Evolutionary conservation across 495 filamentous ascomycete genomes (phyloP).

Genomic region (Talaromyces stipitatus): DNA sequence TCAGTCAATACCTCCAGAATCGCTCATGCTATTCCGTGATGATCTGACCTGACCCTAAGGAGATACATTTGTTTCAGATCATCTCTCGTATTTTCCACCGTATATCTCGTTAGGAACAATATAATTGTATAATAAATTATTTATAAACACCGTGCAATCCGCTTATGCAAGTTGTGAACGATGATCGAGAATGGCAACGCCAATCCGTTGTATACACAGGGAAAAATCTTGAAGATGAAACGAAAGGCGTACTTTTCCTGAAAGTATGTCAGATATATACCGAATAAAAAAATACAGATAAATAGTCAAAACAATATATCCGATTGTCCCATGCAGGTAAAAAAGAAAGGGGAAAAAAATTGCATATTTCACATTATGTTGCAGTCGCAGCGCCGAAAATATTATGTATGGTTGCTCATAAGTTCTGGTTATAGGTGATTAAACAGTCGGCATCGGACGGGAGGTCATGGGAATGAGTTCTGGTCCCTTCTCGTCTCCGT

Average conservation of each 20-base stretch:
- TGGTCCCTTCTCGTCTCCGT: conserved; percentile 39
- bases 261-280: background rate
- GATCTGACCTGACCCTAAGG: too few relatives aligned
- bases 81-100: too few relatives aligned
- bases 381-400: background rate
- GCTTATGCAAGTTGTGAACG: background rate
- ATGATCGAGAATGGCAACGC: background rate
- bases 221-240: background rate
- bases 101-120: too few relatives aligned
- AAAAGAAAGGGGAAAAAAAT: background rate
- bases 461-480: conserved; percentile 29
- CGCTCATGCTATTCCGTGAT: too few relatives aligned
- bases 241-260: background rate
- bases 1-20: too few relatives aligned
- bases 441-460: conserved; percentile 19
- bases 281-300: background rate
- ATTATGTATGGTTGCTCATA: background rate
- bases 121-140: background rate
- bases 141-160: background rate
- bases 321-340: background rate
- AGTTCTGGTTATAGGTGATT: background rate
- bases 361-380: background rate
- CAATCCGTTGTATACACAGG: background rate
- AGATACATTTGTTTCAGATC: background rate
- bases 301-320: background rate